Conservation (phyloP, 306 rosid species). For the Macrotyloma uniflorum region DNA sequence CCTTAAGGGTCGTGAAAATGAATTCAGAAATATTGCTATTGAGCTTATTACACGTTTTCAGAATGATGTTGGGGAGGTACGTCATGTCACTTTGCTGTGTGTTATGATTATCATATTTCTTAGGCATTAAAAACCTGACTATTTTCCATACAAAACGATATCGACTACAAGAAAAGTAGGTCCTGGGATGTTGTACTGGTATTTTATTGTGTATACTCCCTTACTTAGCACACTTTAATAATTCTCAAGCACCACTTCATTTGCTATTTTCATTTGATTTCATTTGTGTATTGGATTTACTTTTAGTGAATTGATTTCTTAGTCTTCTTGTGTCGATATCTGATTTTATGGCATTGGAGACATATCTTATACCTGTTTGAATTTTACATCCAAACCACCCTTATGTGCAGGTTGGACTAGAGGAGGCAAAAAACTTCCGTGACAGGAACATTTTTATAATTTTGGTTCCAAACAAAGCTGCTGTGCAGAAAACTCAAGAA, state of each 20-base stretch:
- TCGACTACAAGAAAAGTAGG: not conserved
- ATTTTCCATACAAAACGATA: not conserved
- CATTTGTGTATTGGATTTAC: constrained; percentile 17
- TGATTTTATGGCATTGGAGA: constrained; percentile 14
- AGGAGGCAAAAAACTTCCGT: constrained; percentile 83
- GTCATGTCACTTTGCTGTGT: constrained; percentile 19
- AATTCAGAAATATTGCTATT: constrained; percentile 89
- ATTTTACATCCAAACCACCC: constrained; percentile 33
- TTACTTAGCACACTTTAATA: not conserved
- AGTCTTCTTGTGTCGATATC: not conserved
- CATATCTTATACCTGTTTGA: not conserved
- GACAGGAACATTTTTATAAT: constrained; percentile 75
- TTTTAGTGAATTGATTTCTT: constrained; percentile 14
- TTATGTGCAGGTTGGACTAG: constrained; percentile 78
- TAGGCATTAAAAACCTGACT: not conserved
- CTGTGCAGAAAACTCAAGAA: constrained; percentile 74
- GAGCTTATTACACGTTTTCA: constrained; percentile 89
- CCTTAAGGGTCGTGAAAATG: constrained; percentile 97
- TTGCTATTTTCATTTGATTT: not conserved
- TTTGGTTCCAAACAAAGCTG: constrained; percentile 83
- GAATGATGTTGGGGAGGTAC: constrained; percentile 94
- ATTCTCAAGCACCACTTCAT: constrained; percentile 3
- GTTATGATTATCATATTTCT: constrained; percentile 16
- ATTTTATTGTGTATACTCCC: not conserved
- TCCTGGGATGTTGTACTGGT: not conserved